A percentile compares a stretch with the other conserved stretches of the same genome.
These are phyloP conservation scores for Solanum virginianum DNA, from an alignment of 257 asterid species.

Conservation along the genomic window DNA sequence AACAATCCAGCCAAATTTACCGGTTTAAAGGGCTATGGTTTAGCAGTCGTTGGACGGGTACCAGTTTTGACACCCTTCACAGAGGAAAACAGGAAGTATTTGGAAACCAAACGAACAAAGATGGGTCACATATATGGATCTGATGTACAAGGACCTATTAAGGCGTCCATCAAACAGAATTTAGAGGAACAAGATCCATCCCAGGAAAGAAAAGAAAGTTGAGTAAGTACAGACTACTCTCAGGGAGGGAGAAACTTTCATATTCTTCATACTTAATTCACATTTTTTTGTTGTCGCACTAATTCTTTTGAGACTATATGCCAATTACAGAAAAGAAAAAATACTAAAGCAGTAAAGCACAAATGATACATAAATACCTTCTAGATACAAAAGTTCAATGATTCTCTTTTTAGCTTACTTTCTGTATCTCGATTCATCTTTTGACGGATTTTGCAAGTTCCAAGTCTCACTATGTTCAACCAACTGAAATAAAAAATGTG, in stretches of 20 bases:
- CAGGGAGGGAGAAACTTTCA: background rate
- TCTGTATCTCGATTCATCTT: background rate
- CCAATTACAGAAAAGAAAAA: background rate
- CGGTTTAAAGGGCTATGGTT: conserved; percentile 67
- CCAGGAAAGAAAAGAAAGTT: background rate
- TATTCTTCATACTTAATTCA: background rate
- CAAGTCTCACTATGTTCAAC: background rate
- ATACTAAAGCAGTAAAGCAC: background rate
- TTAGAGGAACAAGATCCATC: conserved; percentile 14
- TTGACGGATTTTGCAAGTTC: background rate
- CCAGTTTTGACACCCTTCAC: conserved; percentile 72
- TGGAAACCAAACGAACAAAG: conserved; percentile 62
- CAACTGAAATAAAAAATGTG: background rate
- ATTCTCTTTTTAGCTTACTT: background rate
- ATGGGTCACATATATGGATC: conserved; percentile 77
- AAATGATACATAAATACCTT: background rate
- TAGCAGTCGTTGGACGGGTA: conserved; percentile 71
- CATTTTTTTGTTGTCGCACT: background rate
- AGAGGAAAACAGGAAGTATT: conserved; percentile 60
- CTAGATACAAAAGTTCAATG: background rate
- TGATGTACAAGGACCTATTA: conserved; percentile 34
- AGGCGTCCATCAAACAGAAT: conserved; percentile 17
- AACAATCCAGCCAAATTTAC: conserved; percentile 78
- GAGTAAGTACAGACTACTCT: background rate
- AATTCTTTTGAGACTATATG: background rate